Base-by-base conservation (phyloP, 768 basidiomycete species). In the Gyrodon lividus region DNA sequence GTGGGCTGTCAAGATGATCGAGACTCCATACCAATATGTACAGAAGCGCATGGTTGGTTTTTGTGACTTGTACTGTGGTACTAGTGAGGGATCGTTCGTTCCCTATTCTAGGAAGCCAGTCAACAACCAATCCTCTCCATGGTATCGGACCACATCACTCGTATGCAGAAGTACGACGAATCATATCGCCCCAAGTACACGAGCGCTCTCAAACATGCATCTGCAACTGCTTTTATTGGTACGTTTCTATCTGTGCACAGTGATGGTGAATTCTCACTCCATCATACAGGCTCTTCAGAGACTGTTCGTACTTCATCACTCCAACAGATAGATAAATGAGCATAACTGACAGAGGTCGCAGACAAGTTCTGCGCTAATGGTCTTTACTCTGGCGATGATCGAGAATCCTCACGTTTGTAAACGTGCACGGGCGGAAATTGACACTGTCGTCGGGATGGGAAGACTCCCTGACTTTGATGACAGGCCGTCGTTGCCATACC, bases 201-300 rank as follows among this genome's bases (percentile, higher is more conserved):
- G 10, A 24, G 10, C 2, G 28, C 50, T 14, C 20, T 56, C 23
- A 58, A 52, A 17, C 5, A 42, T 19, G 41, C 55, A 1, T 47
- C 50, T 19, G 37, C 41, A 2, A 49, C 46, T 35, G 50, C 57
- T 17, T 28, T 58, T 23, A 12, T 48, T 12, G 57, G 57, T 58
- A 14, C 5, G 31, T 31, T 31, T 10, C 31, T 31, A 12, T 3
- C 13, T 12, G 4, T 14, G 31, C 31, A 31, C 13, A 31, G 5
- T 5, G 31, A 12, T 31, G 12, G 31, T 14, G 12, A 12, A 31
- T 31, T 12, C 31, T 31, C 12, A 31, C 1, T 14, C 2, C 4
- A 12, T 14, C 5, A 12, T 31, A 9, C 3, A 31, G 31, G 10
- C 31, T 12, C 31, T 12, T 10, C 31, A 14, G 31, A 31, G 31